phyloP scores from a whole-genome alignment of 306 rosid species.

The Lablab purpureus region DNA sequence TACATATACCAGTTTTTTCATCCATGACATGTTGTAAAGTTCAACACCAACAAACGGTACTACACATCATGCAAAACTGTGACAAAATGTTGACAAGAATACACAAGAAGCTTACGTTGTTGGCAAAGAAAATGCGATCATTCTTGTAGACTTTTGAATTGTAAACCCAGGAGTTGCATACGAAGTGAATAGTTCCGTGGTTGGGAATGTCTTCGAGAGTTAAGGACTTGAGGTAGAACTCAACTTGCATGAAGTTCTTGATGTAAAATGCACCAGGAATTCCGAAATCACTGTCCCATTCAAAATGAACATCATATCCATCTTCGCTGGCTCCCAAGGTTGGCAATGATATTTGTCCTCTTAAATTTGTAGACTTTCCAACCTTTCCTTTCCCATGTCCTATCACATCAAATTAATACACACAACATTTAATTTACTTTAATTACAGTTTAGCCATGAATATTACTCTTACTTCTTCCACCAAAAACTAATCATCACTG shows the following conservation, averaged over 20 bases:
- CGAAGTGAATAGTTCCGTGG: conserved; percentile 60
- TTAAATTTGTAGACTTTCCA: conserved; percentile 57
- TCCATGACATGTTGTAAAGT: neutral
- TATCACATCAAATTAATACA: neutral
- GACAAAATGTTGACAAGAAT: too few species aligned
- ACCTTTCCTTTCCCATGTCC: conserved; percentile 55
- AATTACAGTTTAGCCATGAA: too few species aligned
- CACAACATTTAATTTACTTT: neutral
- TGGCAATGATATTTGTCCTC: conserved; percentile 49
- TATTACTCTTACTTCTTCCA: too few species aligned
- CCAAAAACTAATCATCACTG: too few species aligned
- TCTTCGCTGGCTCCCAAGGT: conserved; percentile 51
- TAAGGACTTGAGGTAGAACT: conserved; percentile 61
- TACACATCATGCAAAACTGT: neutral
- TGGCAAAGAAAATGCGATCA: conserved; percentile 69
- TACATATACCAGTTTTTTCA: too few species aligned
- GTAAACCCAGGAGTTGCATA: conserved; percentile 81
- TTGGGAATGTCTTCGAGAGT: conserved; percentile 68
- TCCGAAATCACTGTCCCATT: conserved; percentile 56
- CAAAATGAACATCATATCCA: conserved; percentile 54
- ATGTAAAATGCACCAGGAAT: conserved; percentile 70
- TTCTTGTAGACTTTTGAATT: conserved; percentile 51
- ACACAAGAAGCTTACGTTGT: conserved; percentile 65
- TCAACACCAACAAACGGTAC: neutral
- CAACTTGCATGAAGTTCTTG: conserved; percentile 55